phyloP scores from a whole-genome alignment of 192 early-diverging fungal species.

The Entomortierella parvispora region DNA sequence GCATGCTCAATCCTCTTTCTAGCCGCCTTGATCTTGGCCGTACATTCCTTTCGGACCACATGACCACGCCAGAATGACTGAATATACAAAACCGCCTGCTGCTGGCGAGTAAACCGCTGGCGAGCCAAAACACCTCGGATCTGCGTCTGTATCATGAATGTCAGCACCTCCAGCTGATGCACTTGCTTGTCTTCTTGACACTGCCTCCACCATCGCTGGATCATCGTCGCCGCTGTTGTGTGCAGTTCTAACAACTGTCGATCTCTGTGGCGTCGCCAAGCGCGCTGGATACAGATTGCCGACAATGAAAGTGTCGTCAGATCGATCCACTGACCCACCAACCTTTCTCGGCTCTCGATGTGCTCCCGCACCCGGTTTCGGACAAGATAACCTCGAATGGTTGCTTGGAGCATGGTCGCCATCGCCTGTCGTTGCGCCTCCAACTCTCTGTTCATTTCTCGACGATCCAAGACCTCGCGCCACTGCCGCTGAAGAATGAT shows the following conservation, averaged over 20 bases:
- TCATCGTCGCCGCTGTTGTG: slow-evolving; percentile 13
- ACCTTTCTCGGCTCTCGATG: slow-evolving; percentile 27
- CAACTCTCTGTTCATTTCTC: neutral
- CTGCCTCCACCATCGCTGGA: slow-evolving; percentile 48
- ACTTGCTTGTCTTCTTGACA: neutral
- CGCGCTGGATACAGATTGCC: slow-evolving; percentile 39
- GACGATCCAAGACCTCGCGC: slow-evolving; percentile 20
- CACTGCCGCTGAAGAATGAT: slow-evolving; percentile 34
- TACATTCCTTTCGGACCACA: slow-evolving; percentile 37
- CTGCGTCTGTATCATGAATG: slow-evolving; percentile 32
- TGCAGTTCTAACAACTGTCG: slow-evolving; percentile 11
- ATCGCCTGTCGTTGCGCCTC: slow-evolving; percentile 14
- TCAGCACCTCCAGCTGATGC: slow-evolving; percentile 3
- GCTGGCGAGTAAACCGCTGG: neutral
- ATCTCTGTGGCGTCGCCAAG: slow-evolving; percentile 22
- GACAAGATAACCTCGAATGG: slow-evolving; percentile 31
- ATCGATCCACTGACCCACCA: slow-evolving; percentile 29
- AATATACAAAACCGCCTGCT: slow-evolving; percentile 33
- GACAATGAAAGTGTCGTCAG: slow-evolving; percentile 18
- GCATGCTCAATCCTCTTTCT: slow-evolving; percentile 51
- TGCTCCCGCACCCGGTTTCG: slow-evolving; percentile 20
- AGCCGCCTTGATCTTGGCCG: slow-evolving; percentile 46
- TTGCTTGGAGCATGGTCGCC: slow-evolving; percentile 33
- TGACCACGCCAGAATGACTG: slow-evolving; percentile 55
- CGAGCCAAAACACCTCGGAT: slow-evolving; percentile 46